Evolutionary conservation across 306 rosid genomes (phyloP).

Genomic region (Betula pendula): DNA sequence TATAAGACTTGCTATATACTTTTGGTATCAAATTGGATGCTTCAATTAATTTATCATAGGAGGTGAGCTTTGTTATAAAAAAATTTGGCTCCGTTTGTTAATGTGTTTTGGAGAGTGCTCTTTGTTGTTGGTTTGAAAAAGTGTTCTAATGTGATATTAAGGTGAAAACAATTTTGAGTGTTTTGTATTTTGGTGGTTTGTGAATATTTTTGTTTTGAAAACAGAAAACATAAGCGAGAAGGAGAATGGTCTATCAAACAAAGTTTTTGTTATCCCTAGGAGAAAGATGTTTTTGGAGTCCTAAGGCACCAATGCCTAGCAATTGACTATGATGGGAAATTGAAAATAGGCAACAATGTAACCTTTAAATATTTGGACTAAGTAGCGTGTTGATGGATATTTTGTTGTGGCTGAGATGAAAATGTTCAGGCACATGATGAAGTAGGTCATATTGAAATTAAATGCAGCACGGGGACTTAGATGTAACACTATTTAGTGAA

Average conservation of each 20-base stretch:
- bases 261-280: background rate
- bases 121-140: too few species aligned
- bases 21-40: background rate
- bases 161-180: too few species aligned
- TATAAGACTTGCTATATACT: background rate
- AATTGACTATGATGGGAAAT: background rate
- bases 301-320: background rate
- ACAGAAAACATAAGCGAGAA: too few species aligned
- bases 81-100: too few species aligned
- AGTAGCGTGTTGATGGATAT: too few species aligned
- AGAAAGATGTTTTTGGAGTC: background rate
- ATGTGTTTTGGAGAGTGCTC: too few species aligned
- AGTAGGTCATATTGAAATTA: background rate
- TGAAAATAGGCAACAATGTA: background rate
- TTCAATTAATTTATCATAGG: background rate
- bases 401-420: background rate
- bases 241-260: too few species aligned
- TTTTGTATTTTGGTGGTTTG: too few species aligned
- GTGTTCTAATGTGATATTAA: too few species aligned
- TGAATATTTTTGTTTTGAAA: too few species aligned
- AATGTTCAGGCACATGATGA: background rate
- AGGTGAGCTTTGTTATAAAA: background rate
- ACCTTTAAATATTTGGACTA: background rate
- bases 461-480: background rate
- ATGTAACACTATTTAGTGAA: background rate